These are phyloP conservation scores for Oryza australiensis DNA, from an alignment of 176 grass and related monocot genomes.

Conservation along the genomic window DNA sequence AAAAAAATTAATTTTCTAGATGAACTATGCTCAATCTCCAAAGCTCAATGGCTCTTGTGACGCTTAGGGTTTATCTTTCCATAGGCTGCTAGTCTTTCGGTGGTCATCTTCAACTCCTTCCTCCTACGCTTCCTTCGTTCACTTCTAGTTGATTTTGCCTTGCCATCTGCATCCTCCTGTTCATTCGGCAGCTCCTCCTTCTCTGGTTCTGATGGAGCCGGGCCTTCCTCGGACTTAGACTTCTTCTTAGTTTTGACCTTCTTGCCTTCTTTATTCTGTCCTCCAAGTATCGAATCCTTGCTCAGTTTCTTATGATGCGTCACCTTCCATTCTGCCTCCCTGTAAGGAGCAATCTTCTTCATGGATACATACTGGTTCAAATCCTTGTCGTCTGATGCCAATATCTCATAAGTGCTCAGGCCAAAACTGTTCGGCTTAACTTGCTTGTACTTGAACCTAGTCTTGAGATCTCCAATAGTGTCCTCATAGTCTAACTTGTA, in stretches of 20 bases:
- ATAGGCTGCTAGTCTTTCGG: slow-evolving; percentile 53
- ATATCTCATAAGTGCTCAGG: slow-evolving; percentile 56
- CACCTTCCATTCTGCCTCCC: slow-evolving; percentile 78
- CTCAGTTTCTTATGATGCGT: slow-evolving; percentile 67
- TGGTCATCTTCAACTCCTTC: slow-evolving; percentile 55
- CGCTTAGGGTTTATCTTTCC: slow-evolving; percentile 51
- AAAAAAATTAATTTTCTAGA: slow-evolving; percentile 24
- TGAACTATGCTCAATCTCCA: slow-evolving; percentile 4
- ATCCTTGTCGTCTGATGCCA: slow-evolving; percentile 64
- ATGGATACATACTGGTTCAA: slow-evolving; percentile 93
- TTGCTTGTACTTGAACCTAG: slow-evolving; percentile 81
- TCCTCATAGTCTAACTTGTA: slow-evolving; percentile 94
- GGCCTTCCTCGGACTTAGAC: slow-evolving; percentile 26
- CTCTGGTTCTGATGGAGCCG: slow-evolving; percentile 43
- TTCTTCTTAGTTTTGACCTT: slow-evolving; percentile 60
- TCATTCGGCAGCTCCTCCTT: slow-evolving; percentile 34
- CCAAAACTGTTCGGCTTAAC: slow-evolving; percentile 72
- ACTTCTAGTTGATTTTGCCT: slow-evolving; percentile 60
- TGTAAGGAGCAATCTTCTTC: slow-evolving; percentile 91
- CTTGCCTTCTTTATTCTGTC: slow-evolving; percentile 50
- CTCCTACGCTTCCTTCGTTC: slow-evolving; percentile 54
- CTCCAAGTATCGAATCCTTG: slow-evolving; percentile 71
- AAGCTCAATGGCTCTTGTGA: slow-evolving; percentile 59
- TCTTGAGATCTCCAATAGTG: slow-evolving; percentile 92
- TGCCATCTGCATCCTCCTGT: slow-evolving; percentile 39